phyloP scores from a whole-genome alignment of 139 green algal species.

The Picochlorum sp. region DNA sequence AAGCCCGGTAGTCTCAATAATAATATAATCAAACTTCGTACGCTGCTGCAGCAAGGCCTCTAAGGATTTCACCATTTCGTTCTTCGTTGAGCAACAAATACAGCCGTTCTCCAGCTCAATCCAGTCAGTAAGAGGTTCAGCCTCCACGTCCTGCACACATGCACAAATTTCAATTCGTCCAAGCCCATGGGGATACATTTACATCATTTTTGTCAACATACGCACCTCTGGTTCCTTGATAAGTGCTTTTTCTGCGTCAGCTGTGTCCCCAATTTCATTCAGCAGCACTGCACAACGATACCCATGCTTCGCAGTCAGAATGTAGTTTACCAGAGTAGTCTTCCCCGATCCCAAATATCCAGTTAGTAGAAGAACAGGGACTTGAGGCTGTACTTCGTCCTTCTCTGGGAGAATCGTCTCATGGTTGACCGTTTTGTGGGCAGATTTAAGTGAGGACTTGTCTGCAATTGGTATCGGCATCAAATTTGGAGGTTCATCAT shows the following conservation, averaged over 20 bases:
- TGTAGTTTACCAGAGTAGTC: slow-evolving; percentile 84
- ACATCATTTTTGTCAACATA: no score
- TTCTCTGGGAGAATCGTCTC: neutral
- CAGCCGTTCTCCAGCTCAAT: slow-evolving; percentile 95
- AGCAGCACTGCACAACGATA: slow-evolving; percentile 75
- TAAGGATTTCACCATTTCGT: slow-evolving; percentile 68
- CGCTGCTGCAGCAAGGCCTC: slow-evolving; percentile 42
- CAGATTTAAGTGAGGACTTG: neutral
- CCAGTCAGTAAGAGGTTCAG: slow-evolving; percentile 61
- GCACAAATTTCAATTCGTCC: neutral
- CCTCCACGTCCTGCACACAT: slow-evolving; percentile 3
- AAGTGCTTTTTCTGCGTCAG: slow-evolving; percentile 73
- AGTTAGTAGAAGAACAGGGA: slow-evolving; percentile 57
- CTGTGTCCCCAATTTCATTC: slow-evolving; percentile 77
- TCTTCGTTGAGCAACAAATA: slow-evolving; percentile 94
- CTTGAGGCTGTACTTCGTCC: slow-evolving; percentile 5
- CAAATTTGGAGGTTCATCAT: slow-evolving; percentile 1
- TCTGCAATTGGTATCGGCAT: neutral
- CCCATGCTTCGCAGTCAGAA: slow-evolving; percentile 70
- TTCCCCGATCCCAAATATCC: slow-evolving; percentile 47
- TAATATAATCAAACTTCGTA: slow-evolving; percentile 69
- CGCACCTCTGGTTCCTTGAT: slow-evolving; percentile 36
- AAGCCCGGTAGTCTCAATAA: slow-evolving; percentile 86
- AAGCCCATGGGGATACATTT: neutral
- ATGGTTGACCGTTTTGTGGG: neutral